phyloP scores from a whole-genome alignment of 345 rosid species.

The Clausena lansium region DNA sequence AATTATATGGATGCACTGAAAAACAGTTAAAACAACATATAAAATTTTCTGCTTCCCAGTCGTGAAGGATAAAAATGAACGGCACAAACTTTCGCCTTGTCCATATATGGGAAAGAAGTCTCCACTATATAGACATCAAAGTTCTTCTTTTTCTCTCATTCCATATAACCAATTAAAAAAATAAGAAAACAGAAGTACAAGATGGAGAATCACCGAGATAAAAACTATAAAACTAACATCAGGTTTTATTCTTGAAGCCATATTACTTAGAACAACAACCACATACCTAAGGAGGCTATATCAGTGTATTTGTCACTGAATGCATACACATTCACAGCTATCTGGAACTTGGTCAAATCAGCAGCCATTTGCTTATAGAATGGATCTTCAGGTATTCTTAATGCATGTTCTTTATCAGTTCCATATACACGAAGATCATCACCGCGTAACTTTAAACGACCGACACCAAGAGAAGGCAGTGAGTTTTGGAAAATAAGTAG shows the following conservation, averaged over 20 bases:
- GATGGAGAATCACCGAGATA: neutral
- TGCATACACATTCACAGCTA: slow-evolving; percentile 86
- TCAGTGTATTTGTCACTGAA: slow-evolving; percentile 91
- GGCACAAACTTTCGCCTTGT: neutral
- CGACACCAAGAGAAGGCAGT: slow-evolving; percentile 93
- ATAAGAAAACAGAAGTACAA: neutral
- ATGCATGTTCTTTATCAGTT: slow-evolving; percentile 81
- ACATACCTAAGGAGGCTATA: slow-evolving; percentile 88
- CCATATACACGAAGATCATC: slow-evolving; percentile 95
- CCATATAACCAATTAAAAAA: neutral
- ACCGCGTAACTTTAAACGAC: slow-evolving; percentile 92
- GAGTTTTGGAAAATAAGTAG: slow-evolving; percentile 88
- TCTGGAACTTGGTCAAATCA: slow-evolving; percentile 94
- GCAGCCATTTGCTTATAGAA: slow-evolving; percentile 99
- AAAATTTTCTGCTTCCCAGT: neutral
- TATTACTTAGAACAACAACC: neutral
- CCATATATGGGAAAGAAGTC: neutral
- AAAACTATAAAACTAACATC: neutral
- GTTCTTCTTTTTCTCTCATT: neutral
- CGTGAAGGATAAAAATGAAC: neutral
- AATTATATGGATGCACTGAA: neutral
- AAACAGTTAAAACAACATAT: neutral
- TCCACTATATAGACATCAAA: neutral
- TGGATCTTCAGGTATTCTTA: slow-evolving; percentile 89
- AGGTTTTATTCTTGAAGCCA: neutral